phyloP scores from a whole-genome alignment of 1,284 basidiomycete genomes.

The Meira miltonrushii region DNA sequence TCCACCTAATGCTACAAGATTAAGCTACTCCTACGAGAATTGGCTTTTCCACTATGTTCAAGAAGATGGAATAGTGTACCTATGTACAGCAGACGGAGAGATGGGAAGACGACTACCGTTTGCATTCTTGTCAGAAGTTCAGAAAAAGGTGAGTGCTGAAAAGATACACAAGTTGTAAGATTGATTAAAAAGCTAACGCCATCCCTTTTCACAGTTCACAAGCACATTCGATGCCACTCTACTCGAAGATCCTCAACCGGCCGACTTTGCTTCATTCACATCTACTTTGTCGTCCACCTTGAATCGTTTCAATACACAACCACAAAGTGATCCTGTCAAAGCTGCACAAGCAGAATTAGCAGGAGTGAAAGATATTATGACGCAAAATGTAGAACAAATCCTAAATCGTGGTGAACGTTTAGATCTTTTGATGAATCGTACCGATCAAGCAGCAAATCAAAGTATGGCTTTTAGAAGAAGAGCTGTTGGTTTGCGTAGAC shows the following conservation, averaged over 20 bases:
- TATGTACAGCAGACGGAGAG: conserved; percentile 85
- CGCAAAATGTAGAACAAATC: conserved; percentile 65
- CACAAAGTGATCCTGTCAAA: conserved; percentile 83
- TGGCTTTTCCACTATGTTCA: conserved; percentile 88
- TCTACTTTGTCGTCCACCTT: conserved; percentile 47
- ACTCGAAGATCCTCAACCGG: conserved; percentile 6
- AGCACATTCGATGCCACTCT: conserved; percentile 17
- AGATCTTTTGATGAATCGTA: conserved; percentile 93
- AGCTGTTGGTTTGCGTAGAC: conserved; percentile 74
- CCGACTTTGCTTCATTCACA: conserved; percentile 21
- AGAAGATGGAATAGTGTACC: conserved; percentile 63
- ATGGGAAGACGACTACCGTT: conserved; percentile 75
- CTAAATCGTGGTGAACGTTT: conserved; percentile 89
- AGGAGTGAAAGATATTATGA: conserved; percentile 95
- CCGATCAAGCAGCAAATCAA: conserved; percentile 88
- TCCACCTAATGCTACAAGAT: conserved; percentile 84
- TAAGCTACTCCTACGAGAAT: conserved; percentile 68
- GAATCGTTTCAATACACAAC: conserved; percentile 74
- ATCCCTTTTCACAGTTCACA: conserved; percentile 22
- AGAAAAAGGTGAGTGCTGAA: conserved; percentile 1
- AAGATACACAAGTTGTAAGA: too few relatives aligned
- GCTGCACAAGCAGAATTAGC: conserved; percentile 85
- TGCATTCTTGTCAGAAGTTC: conserved; percentile 76
- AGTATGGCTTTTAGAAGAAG: conserved; percentile 92
- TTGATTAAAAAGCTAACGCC: not conserved